Evolutionary conservation across 148 eudicot species (phyloP).

Genomic region (Spergularia bocconei): DNA sequence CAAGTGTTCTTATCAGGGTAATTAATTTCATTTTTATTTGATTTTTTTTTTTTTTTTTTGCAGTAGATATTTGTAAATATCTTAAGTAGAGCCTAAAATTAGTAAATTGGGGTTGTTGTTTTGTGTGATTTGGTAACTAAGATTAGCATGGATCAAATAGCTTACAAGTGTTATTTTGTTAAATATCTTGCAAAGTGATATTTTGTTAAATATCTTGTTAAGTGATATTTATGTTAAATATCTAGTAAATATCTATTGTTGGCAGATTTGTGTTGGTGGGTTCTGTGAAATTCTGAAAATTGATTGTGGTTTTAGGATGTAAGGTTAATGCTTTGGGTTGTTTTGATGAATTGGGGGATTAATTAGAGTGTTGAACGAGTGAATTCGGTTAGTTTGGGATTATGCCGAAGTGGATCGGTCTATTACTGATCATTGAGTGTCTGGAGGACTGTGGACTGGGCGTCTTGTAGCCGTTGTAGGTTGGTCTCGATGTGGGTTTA

Average conservation of each 20-base stretch:
- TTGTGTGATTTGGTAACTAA: not conserved
- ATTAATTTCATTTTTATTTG: not conserved
- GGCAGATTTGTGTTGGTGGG: not conserved
- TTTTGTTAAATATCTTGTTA: constrained; percentile 4
- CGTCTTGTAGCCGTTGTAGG: not conserved
- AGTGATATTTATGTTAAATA: constrained; percentile 14
- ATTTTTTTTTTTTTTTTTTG: constrained; percentile 11
- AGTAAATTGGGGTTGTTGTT: not conserved
- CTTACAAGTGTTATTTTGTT: constrained; percentile 11
- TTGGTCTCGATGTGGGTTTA: not conserved
- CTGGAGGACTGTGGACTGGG: not conserved
- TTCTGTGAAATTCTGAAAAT: not conserved
- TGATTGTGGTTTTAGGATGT: not conserved
- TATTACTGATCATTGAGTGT: not conserved
- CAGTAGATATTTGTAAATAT: not conserved
- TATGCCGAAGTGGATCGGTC: not conserved
- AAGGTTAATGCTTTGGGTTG: not conserved
- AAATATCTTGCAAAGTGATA: constrained; percentile 20
- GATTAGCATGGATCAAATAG: too few relatives aligned
- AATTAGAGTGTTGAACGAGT: not conserved
- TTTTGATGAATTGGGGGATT: not conserved
- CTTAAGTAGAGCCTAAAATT: not conserved
- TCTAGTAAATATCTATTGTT: not conserved
- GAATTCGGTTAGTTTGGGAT: not conserved
- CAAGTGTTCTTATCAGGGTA: constrained; percentile 92